Evolutionary conservation across 345 rosid species (phyloP), one percentile per base, ranked within the genome.

Genomic region (Populus alba): DNA sequence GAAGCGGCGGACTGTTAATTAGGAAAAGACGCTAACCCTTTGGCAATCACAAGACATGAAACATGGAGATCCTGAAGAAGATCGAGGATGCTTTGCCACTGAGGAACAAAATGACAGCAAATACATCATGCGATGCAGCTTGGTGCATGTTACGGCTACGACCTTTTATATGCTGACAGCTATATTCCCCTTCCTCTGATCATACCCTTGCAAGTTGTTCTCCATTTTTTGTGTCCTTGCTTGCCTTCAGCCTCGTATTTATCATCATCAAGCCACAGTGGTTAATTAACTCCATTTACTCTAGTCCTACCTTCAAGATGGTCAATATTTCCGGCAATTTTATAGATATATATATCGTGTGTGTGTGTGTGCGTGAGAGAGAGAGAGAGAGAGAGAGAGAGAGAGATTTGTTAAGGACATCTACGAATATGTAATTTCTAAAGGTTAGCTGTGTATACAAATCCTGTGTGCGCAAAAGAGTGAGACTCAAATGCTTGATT

Each of bases 321-420:
- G 25, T 55, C 61, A 57, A n/a, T n/a, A n/a, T 10, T 57, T 9
- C 1, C 63, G 6, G 63, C 63, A 57, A 57, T 57, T n/a, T 2
- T n/a, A 57, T 1, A 55, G 10, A 1, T 3, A n/a, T 8, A 8
- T 0, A 3, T 0, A n/a, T n/a, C 0, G 35, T 33, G 5, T 5
- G 5, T 33, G 23, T 4, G 63, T 59, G 1, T 1, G 23, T 57
- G 62, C 9, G 27, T 27, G 27, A 1, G 27, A 0, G 27, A 27
- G 27, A 27, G 27, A 27, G 27, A 27, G 27, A 27, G 27, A 27
- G 27, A 27, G 27, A 27, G 27, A 27, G 27, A 27, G 27, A 27
- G 27, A 27, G 27, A 57, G 20, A 9, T 57, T 55, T 20, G 61
- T 1, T 0, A 0, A 20, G 57, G 57, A 51, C 18, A 18, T 33